A percentile compares a stretch with the other conserved stretches of the same genome.
Evolutionary conservation across 805 yeast species (phyloP).

Genomic region (Kregervanrija pseudodelftensis): DNA sequence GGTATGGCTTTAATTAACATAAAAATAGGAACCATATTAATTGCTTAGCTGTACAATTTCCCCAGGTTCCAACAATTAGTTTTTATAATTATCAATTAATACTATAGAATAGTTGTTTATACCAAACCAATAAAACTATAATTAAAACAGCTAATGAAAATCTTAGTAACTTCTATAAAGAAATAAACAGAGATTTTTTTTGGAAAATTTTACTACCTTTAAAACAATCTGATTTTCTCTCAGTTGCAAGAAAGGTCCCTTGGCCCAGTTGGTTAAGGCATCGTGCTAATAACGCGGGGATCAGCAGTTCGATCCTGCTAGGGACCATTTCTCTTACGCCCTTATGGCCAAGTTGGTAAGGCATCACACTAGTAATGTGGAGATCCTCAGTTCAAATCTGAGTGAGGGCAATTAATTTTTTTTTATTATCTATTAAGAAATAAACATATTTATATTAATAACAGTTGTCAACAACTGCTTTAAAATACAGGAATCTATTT

Average conservation of each 20-base stretch:
- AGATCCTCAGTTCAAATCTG: slow-evolving; percentile 82
- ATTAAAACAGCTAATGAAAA: too few relatives aligned
- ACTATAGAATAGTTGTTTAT: too few relatives aligned
- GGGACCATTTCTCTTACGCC: slow-evolving; percentile 45
- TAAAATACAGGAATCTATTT: background rate
- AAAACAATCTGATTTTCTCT: too few relatives aligned
- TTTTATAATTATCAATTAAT: too few relatives aligned
- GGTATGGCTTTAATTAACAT: too few relatives aligned
- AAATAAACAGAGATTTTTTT: too few relatives aligned
- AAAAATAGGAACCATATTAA: too few relatives aligned
- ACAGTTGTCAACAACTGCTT: background rate
- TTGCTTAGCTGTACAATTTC: too few relatives aligned
- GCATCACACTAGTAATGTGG: slow-evolving; percentile 35
- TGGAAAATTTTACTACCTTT: too few relatives aligned
- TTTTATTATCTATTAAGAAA: slow-evolving; percentile 7
- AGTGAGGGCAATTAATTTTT: slow-evolving; percentile 74
- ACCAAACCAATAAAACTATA: too few relatives aligned
- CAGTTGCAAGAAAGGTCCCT: slow-evolving; percentile 17
- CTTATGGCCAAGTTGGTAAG: slow-evolving; percentile 34
- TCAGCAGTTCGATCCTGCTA: slow-evolving; percentile 87
- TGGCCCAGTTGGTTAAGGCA: slow-evolving; percentile 42
- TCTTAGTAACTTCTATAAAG: too few relatives aligned
- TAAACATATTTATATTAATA: background rate
- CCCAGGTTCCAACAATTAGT: too few relatives aligned
- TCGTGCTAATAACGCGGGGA: slow-evolving; percentile 45